A percentile compares a stretch with the other conserved stretches of the same genome.
Conservation (phyloP, 495 filamentous ascomycete genomes). For the Penicillium bialowiezense region DNA sequence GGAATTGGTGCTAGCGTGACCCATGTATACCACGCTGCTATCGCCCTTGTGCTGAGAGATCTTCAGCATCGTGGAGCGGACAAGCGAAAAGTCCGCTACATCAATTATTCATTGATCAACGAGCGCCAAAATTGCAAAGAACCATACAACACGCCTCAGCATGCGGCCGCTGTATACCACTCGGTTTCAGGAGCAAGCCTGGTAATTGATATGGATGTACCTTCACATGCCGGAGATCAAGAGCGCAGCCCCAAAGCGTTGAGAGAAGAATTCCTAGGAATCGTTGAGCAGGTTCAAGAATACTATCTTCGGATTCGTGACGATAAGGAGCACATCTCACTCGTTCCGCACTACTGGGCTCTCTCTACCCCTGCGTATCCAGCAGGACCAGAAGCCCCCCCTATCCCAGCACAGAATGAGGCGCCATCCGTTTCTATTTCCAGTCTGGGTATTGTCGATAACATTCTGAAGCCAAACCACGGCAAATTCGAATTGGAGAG, state of each 20-base stretch:
- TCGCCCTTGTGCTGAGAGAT: slow-evolving; percentile 18
- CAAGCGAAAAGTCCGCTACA: slow-evolving; percentile 18
- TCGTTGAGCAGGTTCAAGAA: slow-evolving; percentile 16
- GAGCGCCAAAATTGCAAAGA: slow-evolving; percentile 18
- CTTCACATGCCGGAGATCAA: neutral
- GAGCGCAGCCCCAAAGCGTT: neutral
- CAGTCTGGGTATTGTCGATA: slow-evolving; percentile 23
- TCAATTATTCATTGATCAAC: slow-evolving; percentile 27
- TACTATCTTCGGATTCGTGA: slow-evolving; percentile 27
- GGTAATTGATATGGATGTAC: slow-evolving; percentile 19
- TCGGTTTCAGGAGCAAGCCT: slow-evolving; percentile 25
- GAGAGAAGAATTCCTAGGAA: neutral
- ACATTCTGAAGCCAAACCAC: no score
- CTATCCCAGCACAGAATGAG: slow-evolving; percentile 25
- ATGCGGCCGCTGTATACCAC: slow-evolving; percentile 24
- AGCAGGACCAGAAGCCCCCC: slow-evolving; percentile 9
- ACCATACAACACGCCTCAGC: slow-evolving; percentile 18
- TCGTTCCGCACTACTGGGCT: slow-evolving; percentile 28
- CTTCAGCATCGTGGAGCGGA: slow-evolving; percentile 5
- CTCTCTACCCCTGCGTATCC: slow-evolving; percentile 22
- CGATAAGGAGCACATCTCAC: slow-evolving; percentile 19
- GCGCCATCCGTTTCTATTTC: slow-evolving; percentile 37
- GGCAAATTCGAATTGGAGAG: no score
- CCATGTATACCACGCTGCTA: slow-evolving; percentile 30
- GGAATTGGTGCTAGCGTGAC: slow-evolving; percentile 16